A percentile compares a stretch with the other conserved stretches of the same genome.
Conservation (phyloP, 2,329 filamentous ascomycete species). For the Tolypocladium guangdongense region DNA sequence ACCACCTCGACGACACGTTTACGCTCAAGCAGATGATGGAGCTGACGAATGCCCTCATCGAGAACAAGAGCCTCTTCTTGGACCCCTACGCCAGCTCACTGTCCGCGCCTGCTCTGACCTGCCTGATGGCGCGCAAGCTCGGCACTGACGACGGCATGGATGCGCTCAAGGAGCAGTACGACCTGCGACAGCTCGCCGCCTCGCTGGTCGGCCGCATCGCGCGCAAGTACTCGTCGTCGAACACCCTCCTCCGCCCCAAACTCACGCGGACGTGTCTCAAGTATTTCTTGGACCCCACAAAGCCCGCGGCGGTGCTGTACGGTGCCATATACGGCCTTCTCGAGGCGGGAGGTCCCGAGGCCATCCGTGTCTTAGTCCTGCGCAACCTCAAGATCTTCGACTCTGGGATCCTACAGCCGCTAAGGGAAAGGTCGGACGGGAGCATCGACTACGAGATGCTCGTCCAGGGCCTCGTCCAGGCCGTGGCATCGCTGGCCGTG, state of each 20-base stretch:
- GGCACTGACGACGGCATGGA: constrained; percentile 46
- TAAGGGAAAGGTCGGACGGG: constrained; percentile 39
- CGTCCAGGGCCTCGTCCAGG: constrained; percentile 44
- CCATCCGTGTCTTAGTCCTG: constrained; percentile 44
- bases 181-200: constrained; percentile 74
- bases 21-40: constrained; percentile 87
- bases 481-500: constrained; percentile 33
- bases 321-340: constrained; percentile 75
- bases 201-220: constrained; percentile 72
- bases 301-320: constrained; percentile 75
- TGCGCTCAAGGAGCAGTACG: constrained; percentile 54
- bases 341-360: constrained; percentile 59
- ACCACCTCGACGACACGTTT: constrained; percentile 83
- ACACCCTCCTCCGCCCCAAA: constrained; percentile 73
- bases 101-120: constrained; percentile 82
- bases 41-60: constrained; percentile 71
- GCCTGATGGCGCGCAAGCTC: constrained; percentile 68
- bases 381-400: constrained; percentile 46
- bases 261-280: constrained; percentile 90
- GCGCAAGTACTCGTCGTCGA: constrained; percentile 69
- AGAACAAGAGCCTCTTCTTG: constrained; percentile 68
- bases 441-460: constrained; percentile 44
- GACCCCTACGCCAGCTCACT: constrained; percentile 53
- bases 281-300: constrained; percentile 77
- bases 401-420: constrained; percentile 38